phyloP scores from a whole-genome alignment of 1,284 basidiomycete species.

The Grifola frondosa region DNA sequence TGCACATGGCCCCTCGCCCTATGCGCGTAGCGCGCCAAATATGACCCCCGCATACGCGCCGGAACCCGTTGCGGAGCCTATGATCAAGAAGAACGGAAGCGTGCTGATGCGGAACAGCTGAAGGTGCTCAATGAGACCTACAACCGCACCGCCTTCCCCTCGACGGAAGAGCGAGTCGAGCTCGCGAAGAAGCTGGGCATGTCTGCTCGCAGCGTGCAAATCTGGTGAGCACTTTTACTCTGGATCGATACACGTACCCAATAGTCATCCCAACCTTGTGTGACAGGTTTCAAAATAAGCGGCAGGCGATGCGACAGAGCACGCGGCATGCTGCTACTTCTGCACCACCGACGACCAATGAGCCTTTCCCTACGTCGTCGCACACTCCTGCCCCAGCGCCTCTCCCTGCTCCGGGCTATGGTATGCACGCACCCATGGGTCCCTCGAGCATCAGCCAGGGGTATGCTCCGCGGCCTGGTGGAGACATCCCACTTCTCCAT shows the following conservation, averaged over 20 bases:
- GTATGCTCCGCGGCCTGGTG: constrained; percentile 17
- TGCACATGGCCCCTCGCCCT: constrained; percentile 39
- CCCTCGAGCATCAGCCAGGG: constrained; percentile 21
- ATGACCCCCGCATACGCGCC: constrained; percentile 40
- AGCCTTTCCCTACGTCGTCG: constrained; percentile 48
- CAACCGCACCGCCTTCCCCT: constrained; percentile 77
- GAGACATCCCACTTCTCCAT: constrained; percentile 18
- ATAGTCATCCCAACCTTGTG: constrained; percentile 4
- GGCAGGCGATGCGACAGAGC: constrained; percentile 76
- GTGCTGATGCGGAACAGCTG: constrained; percentile 75
- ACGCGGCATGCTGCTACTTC: constrained; percentile 58
- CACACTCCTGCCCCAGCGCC: constrained; percentile 26
- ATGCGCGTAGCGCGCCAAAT: constrained; percentile 41
- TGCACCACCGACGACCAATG: constrained; percentile 43
- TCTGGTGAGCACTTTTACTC: constrained; percentile 55
- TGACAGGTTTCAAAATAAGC: constrained; percentile 80
- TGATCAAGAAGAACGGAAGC: constrained; percentile 84
- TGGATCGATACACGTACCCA: background rate
- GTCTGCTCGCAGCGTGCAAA: constrained; percentile 81
- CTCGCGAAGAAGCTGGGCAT: constrained; percentile 76
- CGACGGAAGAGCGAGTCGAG: constrained; percentile 77
- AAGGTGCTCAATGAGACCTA: constrained; percentile 80
- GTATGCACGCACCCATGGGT: constrained; percentile 15
- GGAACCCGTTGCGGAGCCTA: constrained; percentile 47
- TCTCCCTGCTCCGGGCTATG: constrained; percentile 12